Evolutionary conservation across 257 asterid species (phyloP), one percentile per base, ranked within the genome.

Genomic region (Penstemon eatonii): DNA sequence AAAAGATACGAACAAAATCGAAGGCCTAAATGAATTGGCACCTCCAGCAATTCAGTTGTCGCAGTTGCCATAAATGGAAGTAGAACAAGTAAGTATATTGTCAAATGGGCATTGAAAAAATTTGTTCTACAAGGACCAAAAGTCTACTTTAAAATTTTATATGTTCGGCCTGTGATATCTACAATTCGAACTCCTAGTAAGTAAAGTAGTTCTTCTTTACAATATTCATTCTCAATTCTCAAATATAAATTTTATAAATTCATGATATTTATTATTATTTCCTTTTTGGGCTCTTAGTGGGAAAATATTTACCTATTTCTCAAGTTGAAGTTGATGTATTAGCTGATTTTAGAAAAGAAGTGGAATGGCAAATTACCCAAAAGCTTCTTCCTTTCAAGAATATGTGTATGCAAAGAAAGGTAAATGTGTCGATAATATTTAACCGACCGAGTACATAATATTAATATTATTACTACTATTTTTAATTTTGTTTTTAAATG

Each of bases 21-120:
- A 83, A 72, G 81, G 79, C 47, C n/a, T 66, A 39, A 66, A 73
- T 53, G 72, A 68, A 51, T 38, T 82, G 63, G 56, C 67, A 54
- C 71, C 82, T 13, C 71, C 82, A 60, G 61, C 67, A 50, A 79
- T 58, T 47, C 84, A 25, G 80, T 79, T 25, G 82, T 74, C 50
- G 90, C 84, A 4, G 71, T 92, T 60, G 97, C 95, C 58, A 65
- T 90, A 8, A 88, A 77, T 73, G 90, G 88, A 67, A 84, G 82
- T 62, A 80, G 51, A 68, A 86, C 79, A 56, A 75, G 87, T 85
- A 85, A 86, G 76, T 51, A 69, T 69, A 80, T 84, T 19, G 67
- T 92, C 45, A 84, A 65, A 18, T 92, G 97, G 98, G 98, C 98
- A 12, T 71, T 92, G 77, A 96, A 92, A 7, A 92, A 90, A 69